Evolutionary conservation across 495 filamentous ascomycete genomes (phyloP).

Genomic region (Annulohypoxylon nitens): DNA sequence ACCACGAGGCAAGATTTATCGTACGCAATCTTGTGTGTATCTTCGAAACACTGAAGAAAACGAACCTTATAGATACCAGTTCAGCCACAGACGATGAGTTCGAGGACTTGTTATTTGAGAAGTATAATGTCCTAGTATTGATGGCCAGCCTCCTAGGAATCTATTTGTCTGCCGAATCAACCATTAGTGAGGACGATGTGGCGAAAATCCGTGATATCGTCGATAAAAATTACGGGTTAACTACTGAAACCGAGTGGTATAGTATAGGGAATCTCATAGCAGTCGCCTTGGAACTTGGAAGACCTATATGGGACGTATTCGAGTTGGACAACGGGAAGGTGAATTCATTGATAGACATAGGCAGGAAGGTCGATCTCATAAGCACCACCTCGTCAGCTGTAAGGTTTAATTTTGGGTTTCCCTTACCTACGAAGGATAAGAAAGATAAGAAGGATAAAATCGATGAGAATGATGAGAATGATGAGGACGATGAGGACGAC

Average conservation of each 20-base stretch:
- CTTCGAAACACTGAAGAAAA: background rate
- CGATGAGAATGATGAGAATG: too few species aligned
- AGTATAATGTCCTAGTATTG: background rate
- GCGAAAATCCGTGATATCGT: background rate
- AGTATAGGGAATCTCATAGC: background rate
- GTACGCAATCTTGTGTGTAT: background rate
- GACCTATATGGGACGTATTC: constrained; percentile 18
- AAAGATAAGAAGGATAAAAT: too few species aligned
- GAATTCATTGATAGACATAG: background rate
- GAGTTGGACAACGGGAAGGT: constrained; percentile 18
- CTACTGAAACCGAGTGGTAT: background rate
- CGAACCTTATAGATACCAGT: background rate
- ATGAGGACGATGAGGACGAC: too few species aligned
- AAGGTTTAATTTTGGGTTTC: background rate
- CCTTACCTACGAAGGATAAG: background rate
- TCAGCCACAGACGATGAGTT: background rate
- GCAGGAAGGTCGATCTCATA: background rate
- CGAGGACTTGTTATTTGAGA: background rate
- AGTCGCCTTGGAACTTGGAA: constrained; percentile 13
- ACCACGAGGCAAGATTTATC: background rate
- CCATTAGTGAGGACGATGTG: background rate
- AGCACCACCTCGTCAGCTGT: background rate
- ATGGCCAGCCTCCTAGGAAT: background rate
- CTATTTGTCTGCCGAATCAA: background rate
- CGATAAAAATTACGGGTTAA: background rate